Conservation (phyloP, 352 stramenopile species). For the Globisporangium splendens region DNA sequence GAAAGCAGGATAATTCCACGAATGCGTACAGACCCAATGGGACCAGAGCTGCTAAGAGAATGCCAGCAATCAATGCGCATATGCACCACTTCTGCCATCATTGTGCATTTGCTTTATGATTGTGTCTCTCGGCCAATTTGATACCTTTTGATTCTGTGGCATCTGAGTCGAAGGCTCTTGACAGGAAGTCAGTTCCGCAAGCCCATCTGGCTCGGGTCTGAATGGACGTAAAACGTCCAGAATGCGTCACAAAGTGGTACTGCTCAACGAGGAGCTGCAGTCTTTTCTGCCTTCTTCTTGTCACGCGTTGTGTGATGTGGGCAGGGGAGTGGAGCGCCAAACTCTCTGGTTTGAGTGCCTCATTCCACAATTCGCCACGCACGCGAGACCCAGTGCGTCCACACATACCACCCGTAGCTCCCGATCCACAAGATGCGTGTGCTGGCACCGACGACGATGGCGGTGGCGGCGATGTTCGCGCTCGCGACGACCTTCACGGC, state of each 20-base stretch:
- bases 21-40: too few relatives aligned
- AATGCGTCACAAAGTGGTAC: conserved; percentile 12
- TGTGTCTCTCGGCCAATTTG: too few relatives aligned
- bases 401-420: too few relatives aligned
- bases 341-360: not conserved
- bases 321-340: too few relatives aligned
- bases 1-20: too few relatives aligned
- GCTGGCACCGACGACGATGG: conserved; percentile 1
- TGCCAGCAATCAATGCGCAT: too few relatives aligned
- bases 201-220: too few relatives aligned
- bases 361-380: not conserved
- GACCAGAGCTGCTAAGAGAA: too few relatives aligned
- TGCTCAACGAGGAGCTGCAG: conserved; percentile 1
- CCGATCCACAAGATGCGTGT: conserved; percentile 3
- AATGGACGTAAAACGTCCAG: conserved; percentile 2
- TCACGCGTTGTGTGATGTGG: not conserved
- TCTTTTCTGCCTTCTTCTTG: not conserved
- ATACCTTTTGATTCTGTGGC: too few relatives aligned
- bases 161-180: too few relatives aligned
- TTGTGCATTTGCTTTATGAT: too few relatives aligned
- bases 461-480: not conserved
- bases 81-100: too few relatives aligned
- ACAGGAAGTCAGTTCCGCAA: not conserved
- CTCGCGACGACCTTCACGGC: not conserved
- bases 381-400: not conserved